These are phyloP conservation scores for Stagonosporopsis vannaccii DNA, from an alignment of 2,329 filamentous ascomycete genomes.

Conservation along the genomic window DNA sequence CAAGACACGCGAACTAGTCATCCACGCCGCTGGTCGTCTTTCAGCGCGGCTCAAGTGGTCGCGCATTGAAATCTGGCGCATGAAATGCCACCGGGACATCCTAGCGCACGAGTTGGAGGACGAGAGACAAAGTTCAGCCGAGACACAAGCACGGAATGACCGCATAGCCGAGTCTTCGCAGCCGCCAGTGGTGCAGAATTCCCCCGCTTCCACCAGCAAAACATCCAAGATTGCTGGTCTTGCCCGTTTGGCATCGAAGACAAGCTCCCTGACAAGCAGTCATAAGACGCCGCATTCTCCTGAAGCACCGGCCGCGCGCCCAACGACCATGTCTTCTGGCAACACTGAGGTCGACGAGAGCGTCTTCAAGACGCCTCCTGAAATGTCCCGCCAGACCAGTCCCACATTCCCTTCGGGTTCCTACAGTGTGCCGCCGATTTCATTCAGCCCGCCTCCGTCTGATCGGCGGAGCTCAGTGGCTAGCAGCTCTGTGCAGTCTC, in stretches of 20 bases:
- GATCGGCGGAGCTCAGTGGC: conserved; percentile 41
- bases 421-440: conserved; percentile 43
- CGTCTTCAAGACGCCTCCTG: conserved; percentile 56
- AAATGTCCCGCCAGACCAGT: conserved; percentile 49
- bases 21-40: conserved; percentile 83
- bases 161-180: conserved; percentile 32
- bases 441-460: conserved; percentile 41
- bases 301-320: conserved; percentile 34
- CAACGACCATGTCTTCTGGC: conserved; percentile 47
- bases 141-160: conserved; percentile 39
- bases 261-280: conserved; percentile 41
- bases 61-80: conserved; percentile 90
- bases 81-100: conserved; percentile 90
- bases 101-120: conserved; percentile 85
- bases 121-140: conserved; percentile 60
- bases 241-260: conserved; percentile 47
- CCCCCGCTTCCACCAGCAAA: conserved; percentile 35
- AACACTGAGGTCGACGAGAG: conserved; percentile 51
- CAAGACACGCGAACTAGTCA: conserved; percentile 85
- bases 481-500: conserved; percentile 47
- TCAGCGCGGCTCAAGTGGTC: conserved; percentile 92
- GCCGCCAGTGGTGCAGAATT: conserved; percentile 30
- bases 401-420: conserved; percentile 39
- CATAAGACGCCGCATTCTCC: conserved; percentile 45
- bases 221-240: conserved; percentile 42